Base-by-base conservation (phyloP, 2,329 filamentous ascomycete genomes). In the Penicillium sp. region DNA sequence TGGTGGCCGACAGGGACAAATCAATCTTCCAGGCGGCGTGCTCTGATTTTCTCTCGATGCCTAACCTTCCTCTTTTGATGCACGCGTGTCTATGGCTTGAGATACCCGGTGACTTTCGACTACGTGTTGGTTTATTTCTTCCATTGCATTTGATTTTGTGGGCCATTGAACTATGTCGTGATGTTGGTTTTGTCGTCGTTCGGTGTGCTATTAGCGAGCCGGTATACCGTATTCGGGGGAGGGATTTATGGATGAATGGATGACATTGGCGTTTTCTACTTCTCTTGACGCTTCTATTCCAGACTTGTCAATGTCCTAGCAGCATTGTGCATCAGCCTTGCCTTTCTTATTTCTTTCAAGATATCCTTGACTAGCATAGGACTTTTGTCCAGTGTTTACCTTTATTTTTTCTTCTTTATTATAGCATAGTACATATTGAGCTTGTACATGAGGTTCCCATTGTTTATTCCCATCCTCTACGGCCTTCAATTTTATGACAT, bases 1-100 rank as follows among this genome's bases (percentile, higher is more conserved):
- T 20, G 56, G 55, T 29, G 49, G 35, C 14, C 63, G 63, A 48
- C 67, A 63, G 55, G 67, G 61, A 29, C 69, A 70, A 53, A 71
- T 72, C 56, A 69, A 72, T 49, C 52, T 72, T 34, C 69, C 69
- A 0, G 69, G 69, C 22, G 69, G 69, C 18, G 69, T 71, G 45
- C 51, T 72, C 47, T 72, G 59, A 29, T 29, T 53, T 10, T 16
- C 42, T n/a, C 11, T 31, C 13, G 32, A 40, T 26, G 16, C 14
- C 8, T 11, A 11, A 31, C 5, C 24, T 39, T n/a, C 13, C 22
- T 45, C n/a, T 34, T 43, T 58, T 31, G 20, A 60, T 51, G 50
- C 46, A 57, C 46, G 29, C 38, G 14, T 48, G 44, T 58, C 35
- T 57, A 38, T 57, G 49, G 31, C 43, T 59, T 59, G 53, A 54